Evolutionary conservation across 768 basidiomycete genomes (phyloP).

Genomic region (Calvatia gigantea): DNA sequence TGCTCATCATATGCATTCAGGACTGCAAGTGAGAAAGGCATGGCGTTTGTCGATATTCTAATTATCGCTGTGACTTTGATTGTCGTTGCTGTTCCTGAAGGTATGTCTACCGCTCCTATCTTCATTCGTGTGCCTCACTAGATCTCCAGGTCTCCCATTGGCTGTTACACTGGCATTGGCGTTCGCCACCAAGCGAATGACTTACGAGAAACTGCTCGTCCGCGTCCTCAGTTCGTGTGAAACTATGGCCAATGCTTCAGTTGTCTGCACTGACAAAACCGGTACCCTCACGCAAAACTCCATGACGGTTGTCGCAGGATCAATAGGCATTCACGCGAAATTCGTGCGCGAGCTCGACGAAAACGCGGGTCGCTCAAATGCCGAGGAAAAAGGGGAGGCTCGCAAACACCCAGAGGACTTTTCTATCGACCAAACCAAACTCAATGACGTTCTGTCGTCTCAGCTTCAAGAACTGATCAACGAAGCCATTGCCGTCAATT

Average conservation of each 20-base stretch:
- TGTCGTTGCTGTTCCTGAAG: constrained; percentile 48
- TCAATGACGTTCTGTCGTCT: constrained; percentile 62
- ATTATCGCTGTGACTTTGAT: constrained; percentile 89
- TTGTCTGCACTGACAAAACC: constrained; percentile 95
- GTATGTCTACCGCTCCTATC: constrained; percentile 18
- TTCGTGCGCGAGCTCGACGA: constrained; percentile 79
- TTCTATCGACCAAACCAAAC: constrained; percentile 73
- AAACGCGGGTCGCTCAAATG: constrained; percentile 70
- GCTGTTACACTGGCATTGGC: constrained; percentile 96
- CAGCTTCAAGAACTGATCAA: constrained; percentile 70
- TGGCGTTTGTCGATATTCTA: constrained; percentile 87
- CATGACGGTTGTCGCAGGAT: constrained; percentile 97
- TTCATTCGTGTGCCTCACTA: constrained; percentile 9
- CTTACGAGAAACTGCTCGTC: constrained; percentile 89
- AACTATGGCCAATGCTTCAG: constrained; percentile 97
- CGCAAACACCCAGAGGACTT: constrained; percentile 69
- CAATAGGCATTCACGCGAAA: constrained; percentile 91
- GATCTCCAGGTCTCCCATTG: constrained; percentile 71
- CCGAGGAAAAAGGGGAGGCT: constrained; percentile 40
- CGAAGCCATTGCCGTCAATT: constrained; percentile 85
- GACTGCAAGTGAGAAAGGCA: constrained; percentile 77
- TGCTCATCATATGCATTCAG: constrained; percentile 29
- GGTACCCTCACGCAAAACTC: constrained; percentile 94
- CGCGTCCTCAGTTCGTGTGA: constrained; percentile 96
- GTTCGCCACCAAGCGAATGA: constrained; percentile 99